These are phyloP conservation scores for Tetramitus jugosus DNA, from an alignment of 208 protist genomes.

Conservation along the genomic window DNA sequence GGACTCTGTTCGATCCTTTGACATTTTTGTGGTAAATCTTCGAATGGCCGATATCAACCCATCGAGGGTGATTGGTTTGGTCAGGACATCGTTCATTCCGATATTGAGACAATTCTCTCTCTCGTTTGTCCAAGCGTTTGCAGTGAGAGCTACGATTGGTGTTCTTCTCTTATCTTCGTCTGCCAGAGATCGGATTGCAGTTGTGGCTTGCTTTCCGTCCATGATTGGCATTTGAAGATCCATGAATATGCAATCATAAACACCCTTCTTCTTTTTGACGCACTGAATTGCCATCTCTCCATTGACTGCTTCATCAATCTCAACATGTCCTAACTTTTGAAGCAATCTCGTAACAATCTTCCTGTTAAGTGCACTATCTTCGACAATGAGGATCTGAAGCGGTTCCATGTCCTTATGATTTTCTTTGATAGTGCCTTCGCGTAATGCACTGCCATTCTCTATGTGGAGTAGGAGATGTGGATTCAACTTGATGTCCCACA, in stretches of 20 bases:
- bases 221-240: slow-evolving; percentile 36
- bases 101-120: background rate
- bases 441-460: too few species aligned
- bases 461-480: too few species aligned
- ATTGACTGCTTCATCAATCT: slow-evolving; percentile 32
- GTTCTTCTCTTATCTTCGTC: background rate
- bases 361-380: background rate
- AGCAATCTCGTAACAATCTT: background rate
- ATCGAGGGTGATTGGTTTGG: background rate
- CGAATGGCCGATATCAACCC: too few species aligned
- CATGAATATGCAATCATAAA: slow-evolving; percentile 28
- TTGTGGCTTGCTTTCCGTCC: slow-evolving; percentile 26
- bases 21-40: too few species aligned
- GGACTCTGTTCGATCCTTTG: too few species aligned
- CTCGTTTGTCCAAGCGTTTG: background rate
- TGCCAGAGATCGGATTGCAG: background rate
- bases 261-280: background rate
- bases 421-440: too few species aligned
- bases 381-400: too few species aligned
- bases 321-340: background rate
- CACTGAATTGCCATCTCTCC: slow-evolving; percentile 33
- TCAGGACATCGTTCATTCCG: background rate
- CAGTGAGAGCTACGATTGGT: background rate
- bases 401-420: too few species aligned
- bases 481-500: background rate